A percentile compares a stretch with the other conserved stretches of the same genome.
These are phyloP conservation scores for Sphenostylis stenocarpa DNA, from an alignment of 306 rosid species.

Conservation along the genomic window DNA sequence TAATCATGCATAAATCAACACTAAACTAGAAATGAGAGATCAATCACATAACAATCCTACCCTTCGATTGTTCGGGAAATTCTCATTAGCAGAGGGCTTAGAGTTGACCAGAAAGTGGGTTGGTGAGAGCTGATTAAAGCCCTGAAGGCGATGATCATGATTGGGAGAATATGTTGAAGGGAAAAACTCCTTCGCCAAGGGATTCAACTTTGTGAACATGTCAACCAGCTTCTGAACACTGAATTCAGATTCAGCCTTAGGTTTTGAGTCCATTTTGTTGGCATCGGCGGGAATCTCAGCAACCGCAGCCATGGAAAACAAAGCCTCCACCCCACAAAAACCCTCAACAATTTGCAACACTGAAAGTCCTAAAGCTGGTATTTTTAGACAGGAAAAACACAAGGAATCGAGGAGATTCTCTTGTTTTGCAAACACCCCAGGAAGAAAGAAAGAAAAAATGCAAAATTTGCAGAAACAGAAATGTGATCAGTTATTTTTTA, in stretches of 20 bases:
- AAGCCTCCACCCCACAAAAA: slow-evolving; percentile 34
- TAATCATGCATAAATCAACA: slow-evolving; percentile 22
- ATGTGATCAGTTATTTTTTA: slow-evolving; percentile 30
- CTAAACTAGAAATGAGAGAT: slow-evolving; percentile 30
- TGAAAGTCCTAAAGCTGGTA: neutral
- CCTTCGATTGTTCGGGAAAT: slow-evolving; percentile 63
- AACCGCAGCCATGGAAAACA: slow-evolving; percentile 85
- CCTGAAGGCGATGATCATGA: slow-evolving; percentile 46
- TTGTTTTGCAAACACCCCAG: neutral
- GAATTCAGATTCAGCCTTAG: slow-evolving; percentile 67
- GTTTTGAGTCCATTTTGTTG: slow-evolving; percentile 67
- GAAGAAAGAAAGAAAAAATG: neutral
- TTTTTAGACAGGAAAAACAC: neutral
- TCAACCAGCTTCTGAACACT: slow-evolving; percentile 89
- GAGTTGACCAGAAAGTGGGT: slow-evolving; percentile 46
- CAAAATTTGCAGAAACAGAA: slow-evolving; percentile 26
- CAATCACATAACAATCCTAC: slow-evolving; percentile 52
- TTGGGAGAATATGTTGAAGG: slow-evolving; percentile 66
- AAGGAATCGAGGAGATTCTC: slow-evolving; percentile 31
- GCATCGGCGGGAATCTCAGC: slow-evolving; percentile 81
- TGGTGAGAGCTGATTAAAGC: slow-evolving; percentile 48
- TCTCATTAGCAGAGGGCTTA: slow-evolving; percentile 57
- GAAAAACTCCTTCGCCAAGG: slow-evolving; percentile 84
- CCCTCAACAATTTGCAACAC: slow-evolving; percentile 20
- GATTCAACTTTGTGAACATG: slow-evolving; percentile 93